A percentile compares a stretch with the other conserved stretches of the same genome.
phyloP scores from a whole-genome alignment of 257 asterid species.

The Lycium ferocissimum region DNA sequence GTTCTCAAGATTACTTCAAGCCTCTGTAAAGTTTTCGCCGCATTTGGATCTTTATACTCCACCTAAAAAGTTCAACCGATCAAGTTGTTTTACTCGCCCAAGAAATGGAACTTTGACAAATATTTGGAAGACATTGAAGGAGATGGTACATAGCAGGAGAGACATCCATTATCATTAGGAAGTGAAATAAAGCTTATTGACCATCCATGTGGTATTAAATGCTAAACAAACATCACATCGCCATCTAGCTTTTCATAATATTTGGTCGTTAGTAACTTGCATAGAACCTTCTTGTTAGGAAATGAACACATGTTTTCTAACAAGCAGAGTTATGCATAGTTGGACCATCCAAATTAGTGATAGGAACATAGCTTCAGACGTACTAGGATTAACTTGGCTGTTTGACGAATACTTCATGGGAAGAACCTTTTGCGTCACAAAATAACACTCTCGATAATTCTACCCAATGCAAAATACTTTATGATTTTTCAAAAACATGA shows the following conservation, averaged over 20 bases:
- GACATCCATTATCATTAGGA: not conserved
- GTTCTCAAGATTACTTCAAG: conserved; percentile 69
- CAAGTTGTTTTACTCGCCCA: not conserved
- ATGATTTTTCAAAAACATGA: not conserved
- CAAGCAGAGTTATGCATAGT: not conserved
- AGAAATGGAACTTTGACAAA: not conserved
- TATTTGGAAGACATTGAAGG: not conserved
- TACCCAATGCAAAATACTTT: not conserved
- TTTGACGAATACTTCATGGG: not conserved
- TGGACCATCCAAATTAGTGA: not conserved
- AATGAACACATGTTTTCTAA: not conserved
- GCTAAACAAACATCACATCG: not conserved
- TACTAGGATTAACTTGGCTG: not conserved
- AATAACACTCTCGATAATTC: not conserved
- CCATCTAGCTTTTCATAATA: not conserved
- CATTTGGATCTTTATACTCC: conserved; percentile 77
- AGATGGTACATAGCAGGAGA: not conserved
- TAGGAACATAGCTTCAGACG: not conserved
- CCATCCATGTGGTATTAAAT: not conserved
- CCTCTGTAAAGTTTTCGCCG: conserved; percentile 64
- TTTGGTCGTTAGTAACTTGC: not conserved
- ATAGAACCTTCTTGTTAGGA: conserved; percentile 15
- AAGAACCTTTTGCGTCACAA: not conserved
- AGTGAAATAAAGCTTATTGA: not conserved
- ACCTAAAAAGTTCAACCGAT: conserved; percentile 47